Conservation (phyloP, 352 stramenopile genomes). For the Aphanomyces euteiches region DNA sequence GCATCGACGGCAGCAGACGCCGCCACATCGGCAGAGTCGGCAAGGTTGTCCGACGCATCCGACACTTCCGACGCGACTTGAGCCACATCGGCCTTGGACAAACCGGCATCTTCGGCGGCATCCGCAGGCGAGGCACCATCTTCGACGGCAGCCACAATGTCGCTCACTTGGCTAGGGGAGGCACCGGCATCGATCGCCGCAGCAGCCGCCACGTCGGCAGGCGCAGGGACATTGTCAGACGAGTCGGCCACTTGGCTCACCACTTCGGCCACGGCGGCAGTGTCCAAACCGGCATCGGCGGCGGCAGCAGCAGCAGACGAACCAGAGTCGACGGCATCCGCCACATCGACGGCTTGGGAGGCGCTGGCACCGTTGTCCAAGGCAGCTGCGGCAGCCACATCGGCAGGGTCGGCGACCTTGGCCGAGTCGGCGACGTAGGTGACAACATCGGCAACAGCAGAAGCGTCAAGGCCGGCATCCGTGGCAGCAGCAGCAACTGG, state of each 20-base stretch:
- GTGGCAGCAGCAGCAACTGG: neutral
- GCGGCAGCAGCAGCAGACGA: neutral
- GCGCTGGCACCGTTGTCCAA: slow-evolving; percentile 1
- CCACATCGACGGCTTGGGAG: neutral
- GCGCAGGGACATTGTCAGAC: neutral
- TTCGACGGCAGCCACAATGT: neutral
- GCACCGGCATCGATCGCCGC: slow-evolving; percentile 8
- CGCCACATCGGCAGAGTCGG: too few species aligned
- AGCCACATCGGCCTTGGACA: neutral
- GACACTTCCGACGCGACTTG: neutral
- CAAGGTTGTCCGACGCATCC: too few species aligned
- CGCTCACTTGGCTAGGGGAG: neutral
- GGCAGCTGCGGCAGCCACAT: neutral
- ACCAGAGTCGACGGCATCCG: slow-evolving; percentile 1
- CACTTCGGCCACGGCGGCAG: neutral
- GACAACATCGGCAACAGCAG: neutral
- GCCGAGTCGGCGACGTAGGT: neutral
- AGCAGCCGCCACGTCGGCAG: slow-evolving; percentile 10
- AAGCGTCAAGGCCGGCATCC: neutral
- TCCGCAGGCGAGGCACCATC: slow-evolving; percentile 6
- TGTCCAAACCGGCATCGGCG: neutral
- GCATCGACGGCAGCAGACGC: too few species aligned
- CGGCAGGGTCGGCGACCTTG: neutral
- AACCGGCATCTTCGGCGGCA: neutral
- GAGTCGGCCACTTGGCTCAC: neutral